Conservation (phyloP, 176 grass and related monocot species). For the Hordeum vulgare region MorexV3_pseudomolecules_assembly NC_058521.1:575114304-575114803, state of each 20-base stretch:
- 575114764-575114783: not conserved
- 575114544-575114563: conserved; percentile 5
- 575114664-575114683: conserved; percentile 11
- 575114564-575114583: conserved; percentile 26
- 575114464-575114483: conserved; percentile 1
- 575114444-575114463: conserved; percentile 19
- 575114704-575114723: not conserved
- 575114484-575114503: not conserved
- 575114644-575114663: conserved; percentile 1
- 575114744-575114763: not conserved
- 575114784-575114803: not conserved
- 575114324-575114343: conserved; percentile 9
- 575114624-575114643: conserved; percentile 10
- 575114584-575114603: conserved; percentile 41
- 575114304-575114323: not conserved
- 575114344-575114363: not conserved
- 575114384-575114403: conserved; percentile 2
- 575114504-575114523: not conserved
- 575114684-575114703: conserved; percentile 9
- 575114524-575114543: conserved; percentile 15
- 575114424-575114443: conserved; percentile 10
- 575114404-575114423: conserved; percentile 30
- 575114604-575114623: not conserved
- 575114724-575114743: conserved; percentile 1
- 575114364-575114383: not conserved